Conservation (phyloP, 179 eudicot genomes). For the Drosera spatulata region DNA sequence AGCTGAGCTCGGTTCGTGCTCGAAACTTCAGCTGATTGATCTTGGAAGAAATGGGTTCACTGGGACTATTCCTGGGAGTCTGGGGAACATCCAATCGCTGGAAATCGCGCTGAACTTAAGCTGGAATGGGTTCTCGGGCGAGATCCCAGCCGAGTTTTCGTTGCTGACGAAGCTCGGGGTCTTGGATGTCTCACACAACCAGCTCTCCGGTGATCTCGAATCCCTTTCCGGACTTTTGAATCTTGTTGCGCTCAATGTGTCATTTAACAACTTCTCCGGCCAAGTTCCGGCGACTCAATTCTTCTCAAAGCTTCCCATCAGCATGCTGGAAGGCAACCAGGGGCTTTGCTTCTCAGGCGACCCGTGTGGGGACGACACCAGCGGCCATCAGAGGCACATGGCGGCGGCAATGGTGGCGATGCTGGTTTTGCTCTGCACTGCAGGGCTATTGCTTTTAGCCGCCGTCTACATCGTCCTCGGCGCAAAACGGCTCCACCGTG, state of each 20-base stretch:
- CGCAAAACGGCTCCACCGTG: slow-evolving; percentile 8
- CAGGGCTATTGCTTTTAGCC: slow-evolving; percentile 40
- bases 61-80: slow-evolving; percentile 56
- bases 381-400: slow-evolving; percentile 6
- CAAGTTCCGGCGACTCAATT: slow-evolving; percentile 61
- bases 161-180: slow-evolving; percentile 66
- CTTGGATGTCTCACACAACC: slow-evolving; percentile 69
- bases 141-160: slow-evolving; percentile 57
- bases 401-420: slow-evolving; percentile 62
- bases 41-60: slow-evolving; percentile 50
- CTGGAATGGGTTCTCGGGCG: slow-evolving; percentile 69
- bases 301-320: slow-evolving; percentile 62
- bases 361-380: slow-evolving; percentile 7
- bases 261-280: slow-evolving; percentile 65
- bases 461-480: slow-evolving; percentile 57
- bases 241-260: slow-evolving; percentile 66
- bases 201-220: slow-evolving; percentile 49
- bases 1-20: slow-evolving; percentile 58
- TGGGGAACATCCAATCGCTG: slow-evolving; percentile 67
- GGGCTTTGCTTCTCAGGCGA: slow-evolving; percentile 40
- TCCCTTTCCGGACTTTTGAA: slow-evolving; percentile 49
- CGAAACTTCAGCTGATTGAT: slow-evolving; percentile 73
- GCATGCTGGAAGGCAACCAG: slow-evolving; percentile 49
- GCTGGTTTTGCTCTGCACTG: slow-evolving; percentile 65
- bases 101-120: slow-evolving; percentile 83